Evolutionary conservation across 768 basidiomycete genomes (phyloP).

Genomic region (Kwoniella bestiolae): DNA sequence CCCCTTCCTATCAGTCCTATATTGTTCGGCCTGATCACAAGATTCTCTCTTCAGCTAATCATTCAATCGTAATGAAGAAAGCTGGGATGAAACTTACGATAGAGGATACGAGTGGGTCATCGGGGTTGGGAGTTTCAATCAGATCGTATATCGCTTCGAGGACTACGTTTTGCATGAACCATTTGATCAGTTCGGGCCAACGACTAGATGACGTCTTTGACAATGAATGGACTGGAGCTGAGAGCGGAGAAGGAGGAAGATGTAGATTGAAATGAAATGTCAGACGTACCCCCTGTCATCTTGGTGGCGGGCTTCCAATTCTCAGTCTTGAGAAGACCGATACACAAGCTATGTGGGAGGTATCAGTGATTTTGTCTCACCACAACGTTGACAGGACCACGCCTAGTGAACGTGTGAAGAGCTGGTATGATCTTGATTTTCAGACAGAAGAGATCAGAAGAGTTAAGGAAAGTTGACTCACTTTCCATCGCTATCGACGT

Average conservation of each 20-base stretch:
- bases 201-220: background rate
- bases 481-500: conserved; percentile 58
- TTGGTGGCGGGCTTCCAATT: conserved; percentile 59
- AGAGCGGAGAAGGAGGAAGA: background rate
- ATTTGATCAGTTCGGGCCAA: background rate
- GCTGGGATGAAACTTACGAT: conserved; percentile 44
- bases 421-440: no score
- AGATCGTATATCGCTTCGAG: conserved; percentile 55
- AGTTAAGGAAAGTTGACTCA: conserved; percentile 25
- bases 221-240: no score
- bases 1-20: conserved; percentile 43
- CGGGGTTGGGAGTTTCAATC: conserved; percentile 56
- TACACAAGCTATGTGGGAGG: conserved; percentile 49
- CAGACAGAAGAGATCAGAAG: background rate
- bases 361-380: no score
- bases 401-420: conserved; percentile 5
- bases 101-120: conserved; percentile 57
- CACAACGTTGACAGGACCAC: no score
- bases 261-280: background rate
- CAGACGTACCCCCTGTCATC: conserved; percentile 49
- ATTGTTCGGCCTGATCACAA: conserved; percentile 45
- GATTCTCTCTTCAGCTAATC: background rate
- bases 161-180: conserved; percentile 38
- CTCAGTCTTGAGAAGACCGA: conserved; percentile 58
- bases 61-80: background rate